Conservation (phyloP, 768 basidiomycete genomes). For the Tricholoma furcatifolium region DNA sequence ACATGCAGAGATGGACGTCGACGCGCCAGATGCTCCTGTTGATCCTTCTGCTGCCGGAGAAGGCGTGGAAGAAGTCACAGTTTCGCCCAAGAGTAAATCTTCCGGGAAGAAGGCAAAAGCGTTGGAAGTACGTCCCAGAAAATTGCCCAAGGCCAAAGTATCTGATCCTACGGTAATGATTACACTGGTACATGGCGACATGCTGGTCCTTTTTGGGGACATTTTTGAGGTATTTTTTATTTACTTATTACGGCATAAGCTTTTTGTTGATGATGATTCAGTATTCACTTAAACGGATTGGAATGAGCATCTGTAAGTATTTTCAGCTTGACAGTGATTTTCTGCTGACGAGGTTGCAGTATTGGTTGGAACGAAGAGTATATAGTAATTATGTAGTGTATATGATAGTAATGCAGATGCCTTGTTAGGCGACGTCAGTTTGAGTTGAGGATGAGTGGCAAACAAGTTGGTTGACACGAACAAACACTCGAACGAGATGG, state of each 20-base stretch:
- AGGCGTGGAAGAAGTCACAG: not conserved
- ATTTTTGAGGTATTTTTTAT: constrained; percentile 37
- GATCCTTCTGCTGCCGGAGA: not conserved
- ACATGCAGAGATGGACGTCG: not conserved
- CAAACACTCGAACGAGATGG: constrained; percentile 11
- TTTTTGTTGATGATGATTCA: constrained; percentile 15
- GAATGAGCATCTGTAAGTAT: constrained; percentile 42
- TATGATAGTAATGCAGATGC: not conserved
- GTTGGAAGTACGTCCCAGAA: not conserved
- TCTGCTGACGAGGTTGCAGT: constrained; percentile 11
- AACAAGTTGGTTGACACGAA: constrained; percentile 13
- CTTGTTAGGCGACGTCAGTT: constrained; percentile 8
- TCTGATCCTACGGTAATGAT: constrained; percentile 23
- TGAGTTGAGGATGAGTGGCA: constrained; percentile 3
- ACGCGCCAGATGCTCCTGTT: not conserved
- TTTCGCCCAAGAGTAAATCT: too few species aligned
- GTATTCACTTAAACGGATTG: constrained; percentile 45
- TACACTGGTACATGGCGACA: constrained; percentile 44
- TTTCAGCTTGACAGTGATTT: not conserved
- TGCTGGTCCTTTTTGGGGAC: constrained; percentile 38
- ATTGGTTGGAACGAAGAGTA: constrained; percentile 8
- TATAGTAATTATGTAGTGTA: not conserved
- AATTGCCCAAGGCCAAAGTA: not conserved
- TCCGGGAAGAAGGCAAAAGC: too few species aligned
- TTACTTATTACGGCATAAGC: not conserved